phyloP scores from a whole-genome alignment of 1,284 basidiomycete genomes.

The Rhodotorula sp. region DNA sequence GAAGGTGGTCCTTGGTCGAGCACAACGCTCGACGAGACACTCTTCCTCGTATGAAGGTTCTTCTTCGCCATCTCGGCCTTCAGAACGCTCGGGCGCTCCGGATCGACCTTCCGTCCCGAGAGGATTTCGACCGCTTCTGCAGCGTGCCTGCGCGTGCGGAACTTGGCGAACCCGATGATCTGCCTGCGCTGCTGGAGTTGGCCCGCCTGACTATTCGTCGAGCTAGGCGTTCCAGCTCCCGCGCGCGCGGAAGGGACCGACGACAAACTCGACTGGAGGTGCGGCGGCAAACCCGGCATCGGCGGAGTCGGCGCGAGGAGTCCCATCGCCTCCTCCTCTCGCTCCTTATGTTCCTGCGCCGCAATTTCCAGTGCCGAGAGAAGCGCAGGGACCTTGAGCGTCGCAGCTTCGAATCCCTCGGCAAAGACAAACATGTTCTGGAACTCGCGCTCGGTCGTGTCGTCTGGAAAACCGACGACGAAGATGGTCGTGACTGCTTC shows the following conservation, averaged over 20 bases:
- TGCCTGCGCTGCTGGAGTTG: conserved; percentile 58
- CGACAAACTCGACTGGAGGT: background rate
- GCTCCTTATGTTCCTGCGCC: conserved; percentile 1
- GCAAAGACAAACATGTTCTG: conserved; percentile 99
- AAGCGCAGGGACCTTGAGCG: conserved; percentile 85
- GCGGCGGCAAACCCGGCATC: conserved; percentile 12
- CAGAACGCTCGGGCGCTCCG: conserved; percentile 87
- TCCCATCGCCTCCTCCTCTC: background rate
- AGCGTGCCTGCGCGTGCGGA: conserved; percentile 82
- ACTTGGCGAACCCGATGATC: conserved; percentile 97
- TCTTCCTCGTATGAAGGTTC: conserved; percentile 68
- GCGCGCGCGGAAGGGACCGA: background rate
- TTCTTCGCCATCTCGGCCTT: conserved; percentile 99
- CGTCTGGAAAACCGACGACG: conserved; percentile 97
- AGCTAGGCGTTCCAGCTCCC: background rate
- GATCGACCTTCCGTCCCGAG: conserved; percentile 86
- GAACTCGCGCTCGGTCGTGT: conserved; percentile 89
- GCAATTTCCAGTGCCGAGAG: conserved; percentile 39
- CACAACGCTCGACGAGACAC: background rate
- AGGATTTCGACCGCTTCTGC: conserved; percentile 82
- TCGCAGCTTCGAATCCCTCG: conserved; percentile 92
- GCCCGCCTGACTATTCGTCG: conserved; percentile 11
- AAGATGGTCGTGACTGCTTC: conserved; percentile 72
- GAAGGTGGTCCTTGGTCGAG: background rate
- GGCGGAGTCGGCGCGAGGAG: conserved; percentile 44